These are phyloP conservation scores for Botryotinia narcissicola DNA, from an alignment of 2,329 filamentous ascomycete genomes.

Conservation along the genomic window DNA sequence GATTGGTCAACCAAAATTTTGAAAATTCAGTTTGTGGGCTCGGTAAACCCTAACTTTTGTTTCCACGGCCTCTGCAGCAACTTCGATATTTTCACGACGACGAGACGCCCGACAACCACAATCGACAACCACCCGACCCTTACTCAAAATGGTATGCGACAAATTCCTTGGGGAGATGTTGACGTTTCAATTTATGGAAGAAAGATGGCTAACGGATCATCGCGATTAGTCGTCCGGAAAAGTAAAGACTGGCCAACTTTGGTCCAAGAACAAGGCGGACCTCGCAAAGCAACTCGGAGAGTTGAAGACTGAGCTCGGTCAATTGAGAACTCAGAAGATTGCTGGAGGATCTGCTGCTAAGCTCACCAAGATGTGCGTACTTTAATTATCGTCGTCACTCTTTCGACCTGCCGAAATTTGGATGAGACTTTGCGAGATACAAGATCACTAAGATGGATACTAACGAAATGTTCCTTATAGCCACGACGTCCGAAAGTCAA, in stretches of 20 bases:
- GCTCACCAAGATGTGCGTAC: slow-evolving; percentile 91
- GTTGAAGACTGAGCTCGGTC: slow-evolving; percentile 93
- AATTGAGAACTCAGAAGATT: slow-evolving; percentile 98
- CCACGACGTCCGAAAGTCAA: slow-evolving; percentile 99
- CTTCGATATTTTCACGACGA: slow-evolving; percentile 21
- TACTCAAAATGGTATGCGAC: slow-evolving; percentile 21
- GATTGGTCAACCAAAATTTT: neutral
- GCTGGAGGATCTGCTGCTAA: slow-evolving; percentile 87
- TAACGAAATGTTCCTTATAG: slow-evolving; percentile 46
- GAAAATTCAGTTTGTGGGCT: slow-evolving; percentile 23
- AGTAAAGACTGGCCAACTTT: slow-evolving; percentile 96
- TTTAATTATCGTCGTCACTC: neutral
- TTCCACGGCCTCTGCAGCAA: slow-evolving; percentile 16
- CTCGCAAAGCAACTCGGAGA: slow-evolving; percentile 92
- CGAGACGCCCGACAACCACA: slow-evolving; percentile 22
- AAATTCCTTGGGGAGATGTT: neutral
- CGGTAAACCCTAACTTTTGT: slow-evolving; percentile 18
- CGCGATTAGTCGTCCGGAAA: slow-evolving; percentile 56
- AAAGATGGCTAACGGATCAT: slow-evolving; percentile 36
- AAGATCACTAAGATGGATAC: neutral
- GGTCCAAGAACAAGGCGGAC: slow-evolving; percentile 99
- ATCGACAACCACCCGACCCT: slow-evolving; percentile 23
- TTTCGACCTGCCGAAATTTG: neutral
- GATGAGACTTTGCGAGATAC: neutral
- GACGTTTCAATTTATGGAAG: slow-evolving; percentile 4